phyloP scores from a whole-genome alignment of 2,329 filamentous ascomycete genomes.

The Pseudohalonectria lignicola region DNA sequence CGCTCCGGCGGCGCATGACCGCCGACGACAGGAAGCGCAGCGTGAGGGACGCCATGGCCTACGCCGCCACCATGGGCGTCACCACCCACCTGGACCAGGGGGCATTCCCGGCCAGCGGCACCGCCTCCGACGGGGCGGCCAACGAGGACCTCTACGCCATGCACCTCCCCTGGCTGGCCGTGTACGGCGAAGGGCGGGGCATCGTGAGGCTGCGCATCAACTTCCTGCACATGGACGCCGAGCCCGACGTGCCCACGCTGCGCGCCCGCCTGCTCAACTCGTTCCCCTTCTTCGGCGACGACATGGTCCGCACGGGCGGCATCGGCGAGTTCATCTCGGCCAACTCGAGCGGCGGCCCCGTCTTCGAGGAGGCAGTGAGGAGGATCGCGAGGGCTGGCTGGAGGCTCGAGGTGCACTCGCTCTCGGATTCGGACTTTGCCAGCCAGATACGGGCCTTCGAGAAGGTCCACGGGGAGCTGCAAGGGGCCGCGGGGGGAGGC shows the following conservation, averaged over 20 bases:
- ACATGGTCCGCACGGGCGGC: constrained; percentile 16
- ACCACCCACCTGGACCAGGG: constrained; percentile 18
- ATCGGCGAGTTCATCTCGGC: constrained; percentile 16
- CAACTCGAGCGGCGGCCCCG: constrained; percentile 13
- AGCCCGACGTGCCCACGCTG: constrained; percentile 7
- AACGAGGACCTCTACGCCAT: constrained; percentile 14
- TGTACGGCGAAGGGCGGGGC: constrained; percentile 9
- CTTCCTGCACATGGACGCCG: constrained; percentile 15
- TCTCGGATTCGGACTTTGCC: constrained; percentile 11
- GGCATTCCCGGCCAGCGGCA: constrained; percentile 13
- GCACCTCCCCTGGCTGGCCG: constrained; percentile 14
- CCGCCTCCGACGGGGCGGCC: constrained; percentile 13
- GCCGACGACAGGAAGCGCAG: constrained; percentile 12
- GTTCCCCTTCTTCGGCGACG: constrained; percentile 15
- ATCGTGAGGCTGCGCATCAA: constrained; percentile 15
- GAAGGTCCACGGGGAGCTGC: constrained; percentile 7
- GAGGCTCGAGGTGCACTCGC: constrained; percentile 17
- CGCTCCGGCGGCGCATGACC: constrained; percentile 11
- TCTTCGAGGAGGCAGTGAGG: constrained; percentile 13
- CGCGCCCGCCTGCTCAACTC: constrained; percentile 13
- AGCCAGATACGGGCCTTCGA: constrained; percentile 15
- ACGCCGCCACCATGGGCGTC: constrained; percentile 14
- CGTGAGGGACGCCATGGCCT: constrained; percentile 14
- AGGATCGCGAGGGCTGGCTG: constrained; percentile 14
- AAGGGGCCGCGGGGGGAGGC: no score